Evolutionary conservation across 768 basidiomycete genomes (phyloP).

Genomic region (Cytidiella melzeri): DNA sequence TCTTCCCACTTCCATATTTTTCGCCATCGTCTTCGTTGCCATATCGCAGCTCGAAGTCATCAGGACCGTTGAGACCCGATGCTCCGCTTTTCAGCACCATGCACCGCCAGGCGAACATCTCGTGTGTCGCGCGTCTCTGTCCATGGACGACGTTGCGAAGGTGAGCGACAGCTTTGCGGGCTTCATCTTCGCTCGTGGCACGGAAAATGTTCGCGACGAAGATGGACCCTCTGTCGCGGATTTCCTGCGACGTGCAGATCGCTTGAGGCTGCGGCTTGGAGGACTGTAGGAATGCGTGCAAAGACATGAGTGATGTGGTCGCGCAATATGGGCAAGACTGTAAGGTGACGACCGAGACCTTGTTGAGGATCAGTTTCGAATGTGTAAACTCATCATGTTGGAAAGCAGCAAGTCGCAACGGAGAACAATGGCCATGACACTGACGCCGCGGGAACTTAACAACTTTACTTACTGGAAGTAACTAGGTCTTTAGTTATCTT

Average conservation of each 20-base stretch:
- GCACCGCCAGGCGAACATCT: slow-evolving; percentile 75
- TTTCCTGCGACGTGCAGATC: slow-evolving; percentile 60
- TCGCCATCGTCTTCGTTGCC: slow-evolving; percentile 77
- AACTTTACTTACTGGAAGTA: too few species aligned
- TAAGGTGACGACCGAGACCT: too few species aligned
- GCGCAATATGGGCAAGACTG: too few species aligned
- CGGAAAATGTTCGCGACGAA: slow-evolving; percentile 63
- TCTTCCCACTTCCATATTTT: slow-evolving; percentile 57
- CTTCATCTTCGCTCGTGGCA: slow-evolving; percentile 48
- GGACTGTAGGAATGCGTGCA: slow-evolving; percentile 50
- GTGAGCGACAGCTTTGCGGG: slow-evolving; percentile 42
- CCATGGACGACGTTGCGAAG: slow-evolving; percentile 53
- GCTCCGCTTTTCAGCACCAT: slow-evolving; percentile 63
- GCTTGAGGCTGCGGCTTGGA: slow-evolving; percentile 40
- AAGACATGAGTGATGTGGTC: too few species aligned
- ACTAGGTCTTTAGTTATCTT: too few species aligned
- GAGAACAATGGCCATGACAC: background rate
- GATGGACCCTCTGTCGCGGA: slow-evolving; percentile 66
- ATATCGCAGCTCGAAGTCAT: slow-evolving; percentile 64
- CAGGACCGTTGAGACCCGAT: slow-evolving; percentile 62
- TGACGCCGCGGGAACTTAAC: background rate
- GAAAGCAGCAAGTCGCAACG: too few species aligned
- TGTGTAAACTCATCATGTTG: too few species aligned
- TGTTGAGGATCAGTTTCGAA: too few species aligned
- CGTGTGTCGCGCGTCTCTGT: slow-evolving; percentile 55